These are phyloP conservation scores for Xylariomycetidae sp. DNA, from an alignment of 2,329 filamentous ascomycete genomes.

Conservation along the genomic window DNA sequence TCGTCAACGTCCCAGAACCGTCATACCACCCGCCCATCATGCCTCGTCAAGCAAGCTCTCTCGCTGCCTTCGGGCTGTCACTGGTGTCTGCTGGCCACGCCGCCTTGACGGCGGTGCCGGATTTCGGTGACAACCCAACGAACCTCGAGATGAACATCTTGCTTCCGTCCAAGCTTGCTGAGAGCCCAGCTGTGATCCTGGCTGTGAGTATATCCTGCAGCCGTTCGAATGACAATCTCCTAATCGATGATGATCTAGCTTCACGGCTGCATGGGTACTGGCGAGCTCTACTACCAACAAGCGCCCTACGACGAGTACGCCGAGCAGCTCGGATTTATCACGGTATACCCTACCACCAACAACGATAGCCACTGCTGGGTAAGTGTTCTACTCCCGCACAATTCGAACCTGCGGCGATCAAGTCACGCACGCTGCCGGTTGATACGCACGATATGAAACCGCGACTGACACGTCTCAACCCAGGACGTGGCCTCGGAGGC, in stretches of 20 bases:
- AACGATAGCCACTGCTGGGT: slow-evolving; percentile 19
- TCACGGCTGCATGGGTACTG: slow-evolving; percentile 15
- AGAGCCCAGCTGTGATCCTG: slow-evolving; percentile 13
- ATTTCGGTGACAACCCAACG: slow-evolving; percentile 16
- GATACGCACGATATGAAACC: background rate
- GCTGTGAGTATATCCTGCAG: slow-evolving; percentile 8
- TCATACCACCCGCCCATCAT: no score
- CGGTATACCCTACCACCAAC: slow-evolving; percentile 14
- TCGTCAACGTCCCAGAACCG: no score
- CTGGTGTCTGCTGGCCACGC: no score
- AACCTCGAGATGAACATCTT: slow-evolving; percentile 13
- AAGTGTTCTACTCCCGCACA: background rate
- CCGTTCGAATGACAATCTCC: background rate
- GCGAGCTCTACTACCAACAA: slow-evolving; percentile 8
- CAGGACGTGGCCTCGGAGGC: slow-evolving; percentile 15
- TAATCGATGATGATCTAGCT: slow-evolving; percentile 4
- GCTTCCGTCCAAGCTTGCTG: slow-evolving; percentile 8
- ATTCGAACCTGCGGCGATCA: background rate
- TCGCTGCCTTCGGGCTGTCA: no score
- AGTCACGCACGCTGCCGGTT: background rate
- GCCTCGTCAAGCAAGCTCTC: no score
- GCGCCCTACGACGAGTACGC: slow-evolving; percentile 14
- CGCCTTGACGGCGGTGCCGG: slow-evolving; percentile 8
- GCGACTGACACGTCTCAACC: no score
- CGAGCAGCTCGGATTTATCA: slow-evolving; percentile 14